Base-by-base conservation (phyloP, 345 rosid species). In the Gossypium raimondii region DNA sequence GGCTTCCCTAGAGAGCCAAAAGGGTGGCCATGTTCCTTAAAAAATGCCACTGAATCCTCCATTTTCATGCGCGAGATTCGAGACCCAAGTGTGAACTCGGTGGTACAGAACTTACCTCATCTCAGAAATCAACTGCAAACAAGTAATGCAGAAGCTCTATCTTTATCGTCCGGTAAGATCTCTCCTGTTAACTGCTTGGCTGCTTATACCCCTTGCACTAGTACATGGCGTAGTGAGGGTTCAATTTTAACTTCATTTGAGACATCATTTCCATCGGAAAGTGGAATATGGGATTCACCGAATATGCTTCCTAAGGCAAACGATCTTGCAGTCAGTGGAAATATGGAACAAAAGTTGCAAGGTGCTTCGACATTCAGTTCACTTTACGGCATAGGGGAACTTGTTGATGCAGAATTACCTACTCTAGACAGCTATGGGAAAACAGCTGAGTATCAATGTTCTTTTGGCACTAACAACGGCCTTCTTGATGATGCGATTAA, bases 1-100 rank as follows among this genome's bases (percentile, higher is more conserved):
- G 82, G 79, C 72, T 77, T 76, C 80, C 78, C 81, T 41, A 74
- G 75, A 70, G 90, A 89, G 75, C 81, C 84, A 63, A 62, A 70
- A 60, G 86, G 82, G 59, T 69, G 77, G 38, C 82, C 83, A 77
- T 80, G 72, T 81, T 69, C 79, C 41, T 69, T 82, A 48, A 67
- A 73, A 22, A 77, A 78, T 75, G 82, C 79, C 34, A 68, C 76
- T 47, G 74, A 56, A 53, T 58, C 81, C 18, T 53, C 78, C 38
- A 8, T 71, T 67, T 60, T 67, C 13, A 2, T 56, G 10, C 53
- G 68, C 24, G 82, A 77, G 68, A 55, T 79, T 52, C 56, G 51
- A 45, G 50, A 58, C 34, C 63, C 43, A 47, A 34, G 20, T 16
- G 74, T 29, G 7, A 34, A 64, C 51, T 70, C 70, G 9, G 58